These are phyloP conservation scores for Penicillium chermesinum DNA, from an alignment of 495 filamentous ascomycete genomes.

Conservation along the genomic window DNA sequence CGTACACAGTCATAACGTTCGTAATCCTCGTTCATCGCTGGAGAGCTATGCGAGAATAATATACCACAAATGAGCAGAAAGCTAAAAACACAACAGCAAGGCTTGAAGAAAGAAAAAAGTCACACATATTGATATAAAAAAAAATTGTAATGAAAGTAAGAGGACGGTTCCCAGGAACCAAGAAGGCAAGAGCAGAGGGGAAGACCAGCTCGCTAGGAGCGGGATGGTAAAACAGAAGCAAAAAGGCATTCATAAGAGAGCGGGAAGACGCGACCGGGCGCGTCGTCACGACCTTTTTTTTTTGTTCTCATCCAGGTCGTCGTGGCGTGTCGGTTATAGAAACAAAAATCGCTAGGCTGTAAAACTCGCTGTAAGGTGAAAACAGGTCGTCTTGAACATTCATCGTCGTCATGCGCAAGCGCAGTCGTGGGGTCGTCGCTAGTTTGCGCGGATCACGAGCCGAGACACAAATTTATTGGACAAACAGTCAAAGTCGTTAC, in stretches of 20 bases:
- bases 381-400: slow-evolving; percentile 19
- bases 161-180: slow-evolving; percentile 10
- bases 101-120: slow-evolving; percentile 13
- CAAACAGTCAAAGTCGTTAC: slow-evolving; percentile 83
- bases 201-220: slow-evolving; percentile 18
- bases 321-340: slow-evolving; percentile 3
- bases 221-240: not conserved
- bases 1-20: slow-evolving; percentile 47
- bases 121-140: slow-evolving; percentile 3
- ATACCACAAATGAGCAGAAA: slow-evolving; percentile 31
- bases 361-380: slow-evolving; percentile 14
- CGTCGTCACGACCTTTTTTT: slow-evolving; percentile 22
- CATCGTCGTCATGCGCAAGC: slow-evolving; percentile 38
- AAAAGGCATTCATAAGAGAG: slow-evolving; percentile 15
- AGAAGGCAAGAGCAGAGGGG: slow-evolving; percentile 3
- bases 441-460: slow-evolving; percentile 90
- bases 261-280: slow-evolving; percentile 18
- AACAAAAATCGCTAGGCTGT: slow-evolving; percentile 13
- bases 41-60: slow-evolving; percentile 40
- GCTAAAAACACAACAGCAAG: slow-evolving; percentile 18
- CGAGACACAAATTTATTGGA: slow-evolving; percentile 94
- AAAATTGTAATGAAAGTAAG: slow-evolving; percentile 10
- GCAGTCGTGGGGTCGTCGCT: slow-evolving; percentile 41
- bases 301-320: slow-evolving; percentile 24
- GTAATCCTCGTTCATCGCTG: slow-evolving; percentile 47